Percentiles rank a stretch among this genome's conserved stretches.
Evolutionary conservation across 2,329 filamentous ascomycete species (phyloP).

Genomic region (Biscogniauxia marginata): DNA sequence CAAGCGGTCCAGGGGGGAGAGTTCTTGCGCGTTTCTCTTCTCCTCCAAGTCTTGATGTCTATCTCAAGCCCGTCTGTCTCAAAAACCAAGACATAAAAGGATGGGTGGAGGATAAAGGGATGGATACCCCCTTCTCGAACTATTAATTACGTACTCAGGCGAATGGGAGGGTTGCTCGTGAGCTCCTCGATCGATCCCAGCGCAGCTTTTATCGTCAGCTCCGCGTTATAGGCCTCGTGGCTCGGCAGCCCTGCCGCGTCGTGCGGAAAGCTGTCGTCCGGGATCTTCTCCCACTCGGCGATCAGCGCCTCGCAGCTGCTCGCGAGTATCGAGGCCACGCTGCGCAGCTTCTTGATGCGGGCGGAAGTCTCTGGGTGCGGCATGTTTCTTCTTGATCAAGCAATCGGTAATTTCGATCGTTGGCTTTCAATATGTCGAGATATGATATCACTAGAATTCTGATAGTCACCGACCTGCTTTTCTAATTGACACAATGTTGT

Average conservation of each 20-base stretch:
- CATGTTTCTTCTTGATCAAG: neutral
- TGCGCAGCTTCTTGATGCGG: conserved; percentile 4
- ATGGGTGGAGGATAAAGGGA: neutral
- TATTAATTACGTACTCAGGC: conserved; percentile 9
- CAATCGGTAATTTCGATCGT: too few relatives aligned
- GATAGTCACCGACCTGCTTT: too few relatives aligned
- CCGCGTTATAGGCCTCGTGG: conserved; percentile 17
- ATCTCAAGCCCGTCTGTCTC: too few relatives aligned
- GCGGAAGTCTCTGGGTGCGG: neutral
- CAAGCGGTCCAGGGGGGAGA: too few relatives aligned
- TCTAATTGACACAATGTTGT: neutral
- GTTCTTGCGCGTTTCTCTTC: too few relatives aligned
- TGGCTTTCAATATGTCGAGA: neutral
- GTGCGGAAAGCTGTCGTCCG: conserved; percentile 11
- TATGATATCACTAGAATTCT: too few relatives aligned
- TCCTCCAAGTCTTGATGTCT: too few relatives aligned
- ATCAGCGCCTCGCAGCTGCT: conserved; percentile 16
- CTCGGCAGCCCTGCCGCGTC: conserved; percentile 13
- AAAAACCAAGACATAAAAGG: neutral
- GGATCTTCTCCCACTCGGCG: conserved; percentile 15
- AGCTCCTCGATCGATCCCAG: conserved; percentile 22
- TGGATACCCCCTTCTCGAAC: neutral
- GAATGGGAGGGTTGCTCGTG: conserved; percentile 15
- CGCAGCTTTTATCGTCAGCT: conserved; percentile 14
- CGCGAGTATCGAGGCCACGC: conserved; percentile 17